Percentiles rank a stretch among this genome's conserved stretches.
Evolutionary conservation across 1,139 yeast species (phyloP).

Genomic region (Yamadazyma songkhlaensis): DNA sequence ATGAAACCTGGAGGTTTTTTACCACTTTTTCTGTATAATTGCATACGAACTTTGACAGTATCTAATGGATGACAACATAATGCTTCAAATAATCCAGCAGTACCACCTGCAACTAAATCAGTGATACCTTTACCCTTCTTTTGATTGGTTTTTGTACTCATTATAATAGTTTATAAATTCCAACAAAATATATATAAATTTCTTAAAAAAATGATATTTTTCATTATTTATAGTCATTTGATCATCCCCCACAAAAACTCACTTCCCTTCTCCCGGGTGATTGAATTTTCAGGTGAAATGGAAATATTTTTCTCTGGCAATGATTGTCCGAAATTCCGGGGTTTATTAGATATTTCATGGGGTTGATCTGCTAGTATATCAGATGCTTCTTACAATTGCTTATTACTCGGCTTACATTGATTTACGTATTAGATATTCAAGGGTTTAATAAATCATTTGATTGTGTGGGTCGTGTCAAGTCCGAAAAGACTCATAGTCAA

Average conservation of each 20-base stretch:
- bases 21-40: conserved; percentile 65
- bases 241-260: conserved; percentile 16
- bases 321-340: too few relatives aligned
- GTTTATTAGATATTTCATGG: too few relatives aligned
- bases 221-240: neutral
- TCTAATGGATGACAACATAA: conserved; percentile 93
- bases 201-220: neutral
- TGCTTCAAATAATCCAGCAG: conserved; percentile 96
- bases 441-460: too few relatives aligned
- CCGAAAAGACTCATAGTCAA: neutral
- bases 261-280: conserved; percentile 15
- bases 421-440: too few relatives aligned
- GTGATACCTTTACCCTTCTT: conserved; percentile 47
- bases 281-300: conserved; percentile 8
- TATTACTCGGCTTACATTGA: too few relatives aligned
- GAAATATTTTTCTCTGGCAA: conserved; percentile 1
- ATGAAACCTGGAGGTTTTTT: conserved; percentile 81
- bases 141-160: conserved; percentile 8
- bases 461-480: neutral
- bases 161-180: neutral
- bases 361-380: too few relatives aligned
- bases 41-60: conserved; percentile 97
- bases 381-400: too few relatives aligned
- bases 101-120: conserved; percentile 92
- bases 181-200: neutral